A percentile compares a stretch with the other conserved stretches of the same genome.
These are phyloP conservation scores for Smithsoniella earleae DNA, from an alignment of 163 green algal genomes.

Conservation along the genomic window DNA sequence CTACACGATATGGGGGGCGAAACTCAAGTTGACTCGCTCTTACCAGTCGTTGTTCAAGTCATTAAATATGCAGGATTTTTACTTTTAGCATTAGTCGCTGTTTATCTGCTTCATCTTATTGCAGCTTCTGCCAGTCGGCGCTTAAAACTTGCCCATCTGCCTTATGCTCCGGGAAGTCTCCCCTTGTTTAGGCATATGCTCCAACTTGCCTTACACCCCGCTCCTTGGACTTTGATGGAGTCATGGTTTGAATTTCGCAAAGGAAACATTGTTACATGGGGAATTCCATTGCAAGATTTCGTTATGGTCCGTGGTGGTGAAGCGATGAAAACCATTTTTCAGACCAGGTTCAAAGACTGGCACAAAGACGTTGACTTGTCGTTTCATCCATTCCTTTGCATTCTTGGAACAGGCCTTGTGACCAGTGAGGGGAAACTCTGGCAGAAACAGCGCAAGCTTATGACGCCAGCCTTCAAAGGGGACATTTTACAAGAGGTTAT, in stretches of 20 bases:
- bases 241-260: slow-evolving; percentile 13
- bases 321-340: slow-evolving; percentile 72
- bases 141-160: background rate
- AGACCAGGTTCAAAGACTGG: slow-evolving; percentile 76
- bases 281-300: slow-evolving; percentile 34
- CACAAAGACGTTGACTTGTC: slow-evolving; percentile 79
- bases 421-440: slow-evolving; percentile 78
- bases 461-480: slow-evolving; percentile 71
- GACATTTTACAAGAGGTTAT: slow-evolving; percentile 88
- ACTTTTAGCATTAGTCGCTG: no score
- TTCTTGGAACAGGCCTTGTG: slow-evolving; percentile 87
- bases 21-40: no score
- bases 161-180: background rate
- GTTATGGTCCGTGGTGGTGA: slow-evolving; percentile 60
- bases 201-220: background rate
- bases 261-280: slow-evolving; percentile 29
- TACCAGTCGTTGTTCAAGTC: no score
- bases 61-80: no score
- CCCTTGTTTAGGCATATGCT: background rate
- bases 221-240: background rate
- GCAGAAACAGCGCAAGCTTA: slow-evolving; percentile 81
- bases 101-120: no score
- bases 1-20: no score
- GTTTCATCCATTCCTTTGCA: slow-evolving; percentile 83
- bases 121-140: no score